phyloP scores from a whole-genome alignment of 345 rosid species.

The Rhizophora apiculata region DNA sequence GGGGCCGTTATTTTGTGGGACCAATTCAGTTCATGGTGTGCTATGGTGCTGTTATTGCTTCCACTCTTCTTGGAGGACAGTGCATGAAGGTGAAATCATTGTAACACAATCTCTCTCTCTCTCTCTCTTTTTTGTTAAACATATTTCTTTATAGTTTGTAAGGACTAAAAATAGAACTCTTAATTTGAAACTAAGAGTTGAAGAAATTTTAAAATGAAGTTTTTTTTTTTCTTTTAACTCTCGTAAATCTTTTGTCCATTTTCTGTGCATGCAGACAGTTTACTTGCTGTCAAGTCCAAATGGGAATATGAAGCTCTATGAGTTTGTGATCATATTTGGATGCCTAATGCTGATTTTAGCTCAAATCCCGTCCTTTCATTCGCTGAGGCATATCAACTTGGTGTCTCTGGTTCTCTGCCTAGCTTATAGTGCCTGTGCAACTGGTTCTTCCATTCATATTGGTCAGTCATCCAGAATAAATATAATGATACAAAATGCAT shows the following conservation, averaged over 20 bases:
- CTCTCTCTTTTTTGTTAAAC: not conserved
- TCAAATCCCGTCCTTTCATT: slow-evolving; percentile 72
- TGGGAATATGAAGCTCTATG: slow-evolving; percentile 67
- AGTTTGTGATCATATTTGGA: slow-evolving; percentile 71
- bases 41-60: slow-evolving; percentile 71
- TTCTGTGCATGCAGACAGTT: slow-evolving; percentile 43
- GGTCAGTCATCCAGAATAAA: slow-evolving; percentile 33
- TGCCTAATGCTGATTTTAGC: slow-evolving; percentile 64
- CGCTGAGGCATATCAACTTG: slow-evolving; percentile 51
- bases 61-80: slow-evolving; percentile 74
- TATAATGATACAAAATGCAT: not conserved
- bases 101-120: not conserved
- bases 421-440: slow-evolving; percentile 63
- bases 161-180: too few relatives aligned
- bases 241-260: not conserved
- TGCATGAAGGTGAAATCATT: slow-evolving; percentile 53
- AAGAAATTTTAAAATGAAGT: not conserved
- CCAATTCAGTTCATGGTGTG: slow-evolving; percentile 81
- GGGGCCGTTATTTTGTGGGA: slow-evolving; percentile 82
- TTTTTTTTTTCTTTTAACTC: not conserved
- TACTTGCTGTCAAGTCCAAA: slow-evolving; percentile 52
- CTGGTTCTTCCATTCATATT: slow-evolving; percentile 57
- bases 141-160: too few relatives aligned
- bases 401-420: slow-evolving; percentile 61
- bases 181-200: too few relatives aligned